Evolutionary conservation across 148 eudicot genomes (phyloP).

Genomic region (Fagopyrum tataricum): DNA sequence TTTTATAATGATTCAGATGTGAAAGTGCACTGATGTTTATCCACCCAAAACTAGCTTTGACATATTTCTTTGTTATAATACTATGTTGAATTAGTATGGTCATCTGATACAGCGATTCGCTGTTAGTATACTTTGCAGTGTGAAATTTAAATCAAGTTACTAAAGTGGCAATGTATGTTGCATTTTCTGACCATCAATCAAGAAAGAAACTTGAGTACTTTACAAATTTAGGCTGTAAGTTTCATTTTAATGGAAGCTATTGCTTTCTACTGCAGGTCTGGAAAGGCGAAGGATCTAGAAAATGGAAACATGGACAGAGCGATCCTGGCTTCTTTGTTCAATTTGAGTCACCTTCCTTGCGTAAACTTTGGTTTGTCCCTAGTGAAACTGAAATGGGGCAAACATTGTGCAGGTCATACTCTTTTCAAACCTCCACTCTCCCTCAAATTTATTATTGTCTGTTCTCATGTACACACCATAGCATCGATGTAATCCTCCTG

Average conservation of each 20-base stretch:
- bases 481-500: slow-evolving; percentile 3
- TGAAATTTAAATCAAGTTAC: not conserved
- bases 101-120: not conserved
- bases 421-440: slow-evolving; percentile 18
- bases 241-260: not conserved
- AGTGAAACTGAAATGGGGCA: slow-evolving; percentile 74
- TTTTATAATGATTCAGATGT: not conserved
- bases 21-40: not conserved
- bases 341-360: slow-evolving; percentile 64
- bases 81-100: not conserved
- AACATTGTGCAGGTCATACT: slow-evolving; percentile 70
- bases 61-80: not conserved
- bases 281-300: slow-evolving; percentile 97
- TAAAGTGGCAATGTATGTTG: not conserved
- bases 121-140: not conserved
- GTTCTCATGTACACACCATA: not conserved
- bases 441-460: not conserved
- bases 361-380: slow-evolving; percentile 82
- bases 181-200: not conserved
- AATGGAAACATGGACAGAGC: slow-evolving; percentile 91
- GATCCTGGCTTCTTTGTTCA: slow-evolving; percentile 86
- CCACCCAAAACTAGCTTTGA: not conserved
- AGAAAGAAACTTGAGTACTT: no score
- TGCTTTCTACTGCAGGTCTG: slow-evolving; percentile 52
- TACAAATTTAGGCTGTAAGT: not conserved